phyloP scores from a whole-genome alignment of 2,329 filamentous ascomycete species.

The Penicillium sp. region DNA sequence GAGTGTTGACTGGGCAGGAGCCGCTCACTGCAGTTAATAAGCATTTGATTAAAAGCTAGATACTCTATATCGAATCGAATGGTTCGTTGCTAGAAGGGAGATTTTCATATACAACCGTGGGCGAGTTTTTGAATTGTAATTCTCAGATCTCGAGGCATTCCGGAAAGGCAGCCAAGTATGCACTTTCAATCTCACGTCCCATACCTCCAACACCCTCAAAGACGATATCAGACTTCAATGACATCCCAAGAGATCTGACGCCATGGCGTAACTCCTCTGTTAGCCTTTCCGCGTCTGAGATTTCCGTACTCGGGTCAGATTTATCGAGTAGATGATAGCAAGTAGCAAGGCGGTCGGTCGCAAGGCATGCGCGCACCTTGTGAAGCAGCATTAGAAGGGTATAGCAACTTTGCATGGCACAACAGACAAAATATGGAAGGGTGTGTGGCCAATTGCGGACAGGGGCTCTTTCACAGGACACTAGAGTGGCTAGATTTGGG shows the following conservation, averaged over 20 bases:
- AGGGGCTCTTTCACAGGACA: conserved; percentile 1
- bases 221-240: conserved; percentile 22
- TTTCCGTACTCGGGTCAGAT: conserved; percentile 24
- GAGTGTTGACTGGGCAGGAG: conserved; percentile 13
- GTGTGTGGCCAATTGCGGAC: conserved; percentile 13
- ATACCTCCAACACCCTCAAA: conserved; percentile 30
- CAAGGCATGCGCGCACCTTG: conserved; percentile 22
- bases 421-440: conserved; percentile 28
- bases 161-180: conserved; percentile 24
- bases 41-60: conserved; percentile 8
- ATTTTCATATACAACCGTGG: background rate
- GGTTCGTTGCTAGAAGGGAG: background rate
- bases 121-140: background rate
- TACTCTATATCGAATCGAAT: background rate
- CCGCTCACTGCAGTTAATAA: conserved; percentile 13
- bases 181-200: conserved; percentile 27
- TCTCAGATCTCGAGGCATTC: conserved; percentile 3
- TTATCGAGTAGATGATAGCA: conserved; percentile 28
- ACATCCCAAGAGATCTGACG: conserved; percentile 17
- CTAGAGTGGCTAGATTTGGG: conserved; percentile 8
- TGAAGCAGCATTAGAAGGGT: conserved; percentile 28
- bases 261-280: conserved; percentile 29
- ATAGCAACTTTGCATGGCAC: conserved; percentile 30
- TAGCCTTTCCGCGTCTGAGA: conserved; percentile 27
- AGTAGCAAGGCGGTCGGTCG: conserved; percentile 14